Conservation (phyloP, 176 grass and related monocot species). For the Rhynchospora breviuscula region DNA sequence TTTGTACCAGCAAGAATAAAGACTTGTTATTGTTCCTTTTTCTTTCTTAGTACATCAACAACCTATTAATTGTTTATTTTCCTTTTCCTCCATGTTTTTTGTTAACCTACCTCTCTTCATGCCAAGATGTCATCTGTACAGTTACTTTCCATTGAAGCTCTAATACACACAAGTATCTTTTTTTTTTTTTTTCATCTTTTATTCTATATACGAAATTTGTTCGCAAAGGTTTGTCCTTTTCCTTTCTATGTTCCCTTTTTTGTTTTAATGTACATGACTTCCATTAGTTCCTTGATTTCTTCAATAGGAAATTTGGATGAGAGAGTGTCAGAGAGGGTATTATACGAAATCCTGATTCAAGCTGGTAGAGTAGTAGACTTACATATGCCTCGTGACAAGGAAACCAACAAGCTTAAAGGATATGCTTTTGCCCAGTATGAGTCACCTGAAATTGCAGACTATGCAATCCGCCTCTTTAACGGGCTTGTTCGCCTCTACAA, state of each 20-base stretch:
- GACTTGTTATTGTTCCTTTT: background rate
- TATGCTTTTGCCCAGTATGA: conserved; percentile 98
- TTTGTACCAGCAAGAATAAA: background rate
- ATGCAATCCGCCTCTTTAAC: conserved; percentile 96
- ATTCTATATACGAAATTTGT: background rate
- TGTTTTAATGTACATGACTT: background rate
- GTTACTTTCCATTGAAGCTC: background rate
- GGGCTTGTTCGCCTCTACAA: conserved; percentile 86
- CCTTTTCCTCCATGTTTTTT: background rate
- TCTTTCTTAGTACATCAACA: background rate
- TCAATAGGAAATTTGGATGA: conserved; percentile 98
- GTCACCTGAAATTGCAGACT: conserved; percentile 84
- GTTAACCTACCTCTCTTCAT: background rate
- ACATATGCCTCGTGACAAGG: conserved; percentile 94
- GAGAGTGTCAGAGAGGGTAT: conserved; percentile 68
- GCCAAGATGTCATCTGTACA: background rate
- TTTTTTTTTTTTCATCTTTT: background rate
- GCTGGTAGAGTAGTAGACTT: conserved; percentile 85
- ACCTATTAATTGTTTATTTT: background rate
- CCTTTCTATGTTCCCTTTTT: background rate
- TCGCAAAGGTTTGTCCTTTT: background rate
- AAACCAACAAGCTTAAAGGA: conserved; percentile 78
- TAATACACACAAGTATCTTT: background rate
- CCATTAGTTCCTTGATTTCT: conserved; percentile 12
- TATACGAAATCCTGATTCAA: conserved; percentile 98